Conservation (phyloP, 768 basidiomycete species). For the Hericium erinaceus region DNA sequence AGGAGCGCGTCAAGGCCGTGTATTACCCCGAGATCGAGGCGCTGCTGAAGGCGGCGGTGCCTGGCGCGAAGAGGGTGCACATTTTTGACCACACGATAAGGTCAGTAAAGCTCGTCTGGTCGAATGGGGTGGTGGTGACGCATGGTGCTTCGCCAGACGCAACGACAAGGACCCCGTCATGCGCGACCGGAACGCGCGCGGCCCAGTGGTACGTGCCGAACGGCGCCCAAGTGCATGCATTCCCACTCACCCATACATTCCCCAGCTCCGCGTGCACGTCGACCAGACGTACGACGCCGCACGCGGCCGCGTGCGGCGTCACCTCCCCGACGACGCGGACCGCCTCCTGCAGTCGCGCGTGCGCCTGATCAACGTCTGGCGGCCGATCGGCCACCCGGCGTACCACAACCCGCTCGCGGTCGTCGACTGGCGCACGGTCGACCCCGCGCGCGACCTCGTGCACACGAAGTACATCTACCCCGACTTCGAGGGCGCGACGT, state of each 20-base stretch:
- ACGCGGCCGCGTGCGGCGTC: conserved; percentile 27
- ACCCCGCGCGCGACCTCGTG: conserved; percentile 29
- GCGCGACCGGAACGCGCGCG: conserved; percentile 15
- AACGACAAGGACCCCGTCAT: background rate
- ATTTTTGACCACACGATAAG: conserved; percentile 39
- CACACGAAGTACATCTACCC: conserved; percentile 29
- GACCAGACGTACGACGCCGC: conserved; percentile 34
- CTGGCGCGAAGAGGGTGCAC: conserved; percentile 30
- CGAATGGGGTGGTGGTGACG: background rate
- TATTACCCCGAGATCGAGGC: conserved; percentile 36
- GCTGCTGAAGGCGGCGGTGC: conserved; percentile 27
- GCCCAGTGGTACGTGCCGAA: conserved; percentile 27
- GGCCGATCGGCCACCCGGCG: conserved; percentile 31
- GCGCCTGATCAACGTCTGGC: conserved; percentile 40
- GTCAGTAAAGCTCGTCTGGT: conserved; percentile 9
- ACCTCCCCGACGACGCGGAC: conserved; percentile 33
- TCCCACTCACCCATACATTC: background rate
- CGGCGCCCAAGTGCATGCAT: background rate
- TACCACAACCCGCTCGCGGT: conserved; percentile 32
- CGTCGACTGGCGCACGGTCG: conserved; percentile 30
- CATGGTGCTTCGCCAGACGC: background rate
- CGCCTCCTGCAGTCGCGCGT: conserved; percentile 30
- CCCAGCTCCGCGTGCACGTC: conserved; percentile 32
- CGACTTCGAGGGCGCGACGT: conserved; percentile 22
- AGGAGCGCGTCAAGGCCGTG: conserved; percentile 24